phyloP scores from a whole-genome alignment of 1,284 basidiomycete genomes.

The Chondrostereum purpureum region DNA sequence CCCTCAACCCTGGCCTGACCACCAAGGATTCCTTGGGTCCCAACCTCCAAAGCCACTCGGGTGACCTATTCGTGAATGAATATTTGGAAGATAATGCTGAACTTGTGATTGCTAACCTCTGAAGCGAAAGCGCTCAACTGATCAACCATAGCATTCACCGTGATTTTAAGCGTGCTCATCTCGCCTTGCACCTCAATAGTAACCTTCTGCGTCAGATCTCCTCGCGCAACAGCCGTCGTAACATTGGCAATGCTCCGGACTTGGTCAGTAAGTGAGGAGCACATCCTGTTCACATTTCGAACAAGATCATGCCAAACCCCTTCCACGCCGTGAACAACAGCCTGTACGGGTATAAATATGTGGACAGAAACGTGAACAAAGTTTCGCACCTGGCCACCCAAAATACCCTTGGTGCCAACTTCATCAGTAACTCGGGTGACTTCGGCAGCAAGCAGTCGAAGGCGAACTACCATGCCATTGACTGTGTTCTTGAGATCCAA shows the following conservation, averaged over 20 bases:
- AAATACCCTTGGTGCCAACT: conserved; percentile 83
- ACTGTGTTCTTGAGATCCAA: conserved; percentile 83
- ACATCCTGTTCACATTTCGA: conserved; percentile 90
- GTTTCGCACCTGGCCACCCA: conserved; percentile 90
- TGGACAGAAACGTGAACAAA: too few relatives aligned
- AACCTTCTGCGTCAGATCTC: conserved; percentile 93
- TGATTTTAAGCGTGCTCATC: conserved; percentile 53
- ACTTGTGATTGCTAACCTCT: conserved; percentile 95
- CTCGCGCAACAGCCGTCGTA: conserved; percentile 91
- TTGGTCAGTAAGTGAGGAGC: conserved; percentile 88
- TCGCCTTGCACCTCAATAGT: conserved; percentile 91
- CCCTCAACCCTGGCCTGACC: conserved; percentile 90
- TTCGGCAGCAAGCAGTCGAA: conserved; percentile 79
- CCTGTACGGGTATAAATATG: too few relatives aligned
- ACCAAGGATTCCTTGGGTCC: conserved; percentile 81
- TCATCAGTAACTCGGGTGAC: conserved; percentile 94
- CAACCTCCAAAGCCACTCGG: conserved; percentile 54
- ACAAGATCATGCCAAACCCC: conserved; percentile 94
- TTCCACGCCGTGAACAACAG: conserved; percentile 88
- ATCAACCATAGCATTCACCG: conserved; percentile 72
- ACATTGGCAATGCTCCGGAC: conserved; percentile 93
- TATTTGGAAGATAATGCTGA: conserved; percentile 35
- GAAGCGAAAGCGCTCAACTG: conserved; percentile 88
- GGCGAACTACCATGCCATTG: conserved; percentile 84
- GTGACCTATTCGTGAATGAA: conserved; percentile 7